A percentile compares a stretch with the other conserved stretches of the same genome.
Conservation (phyloP, 176 grass and related monocot species). For the Pontederia paniculata region DNA sequence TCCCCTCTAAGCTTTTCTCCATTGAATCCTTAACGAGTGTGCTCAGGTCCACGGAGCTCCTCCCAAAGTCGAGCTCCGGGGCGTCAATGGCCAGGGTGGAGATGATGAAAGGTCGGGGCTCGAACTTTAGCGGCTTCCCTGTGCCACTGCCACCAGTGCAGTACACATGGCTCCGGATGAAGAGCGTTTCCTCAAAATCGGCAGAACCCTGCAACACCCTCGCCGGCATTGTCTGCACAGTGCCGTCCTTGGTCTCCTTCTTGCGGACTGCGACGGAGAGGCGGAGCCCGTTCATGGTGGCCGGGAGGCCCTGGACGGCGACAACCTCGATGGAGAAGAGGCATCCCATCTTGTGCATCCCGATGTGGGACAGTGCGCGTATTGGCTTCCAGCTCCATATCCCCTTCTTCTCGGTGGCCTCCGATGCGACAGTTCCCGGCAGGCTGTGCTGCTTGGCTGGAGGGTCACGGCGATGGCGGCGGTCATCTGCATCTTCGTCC, state of each 20-base stretch:
- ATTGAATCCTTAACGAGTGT: slow-evolving; percentile 61
- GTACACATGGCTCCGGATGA: slow-evolving; percentile 74
- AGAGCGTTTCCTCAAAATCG: slow-evolving; percentile 88
- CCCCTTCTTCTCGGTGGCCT: slow-evolving; percentile 49
- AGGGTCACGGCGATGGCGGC: neutral
- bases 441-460: slow-evolving; percentile 42
- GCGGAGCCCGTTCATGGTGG: slow-evolving; percentile 88
- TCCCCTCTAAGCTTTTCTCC: slow-evolving; percentile 52
- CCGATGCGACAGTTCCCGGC: neutral
- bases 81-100: slow-evolving; percentile 59
- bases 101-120: slow-evolving; percentile 51
- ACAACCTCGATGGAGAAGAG: slow-evolving; percentile 90
- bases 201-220: slow-evolving; percentile 57
- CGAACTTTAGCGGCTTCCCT: slow-evolving; percentile 51
- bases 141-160: slow-evolving; percentile 45
- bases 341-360: slow-evolving; percentile 62
- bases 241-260: slow-evolving; percentile 81
- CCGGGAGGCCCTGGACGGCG: slow-evolving; percentile 50
- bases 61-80: slow-evolving; percentile 74
- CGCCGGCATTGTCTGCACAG: slow-evolving; percentile 80
- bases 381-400: slow-evolving; percentile 78
- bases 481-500: slow-evolving; percentile 7
- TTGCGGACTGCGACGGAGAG: slow-evolving; percentile 68
- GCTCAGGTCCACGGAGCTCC: slow-evolving; percentile 54
- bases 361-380: slow-evolving; percentile 58